Evolutionary conservation across 345 rosid species (phyloP), one percentile per base, ranked within the genome.

Genomic region (Moringa oleifera): DNA sequence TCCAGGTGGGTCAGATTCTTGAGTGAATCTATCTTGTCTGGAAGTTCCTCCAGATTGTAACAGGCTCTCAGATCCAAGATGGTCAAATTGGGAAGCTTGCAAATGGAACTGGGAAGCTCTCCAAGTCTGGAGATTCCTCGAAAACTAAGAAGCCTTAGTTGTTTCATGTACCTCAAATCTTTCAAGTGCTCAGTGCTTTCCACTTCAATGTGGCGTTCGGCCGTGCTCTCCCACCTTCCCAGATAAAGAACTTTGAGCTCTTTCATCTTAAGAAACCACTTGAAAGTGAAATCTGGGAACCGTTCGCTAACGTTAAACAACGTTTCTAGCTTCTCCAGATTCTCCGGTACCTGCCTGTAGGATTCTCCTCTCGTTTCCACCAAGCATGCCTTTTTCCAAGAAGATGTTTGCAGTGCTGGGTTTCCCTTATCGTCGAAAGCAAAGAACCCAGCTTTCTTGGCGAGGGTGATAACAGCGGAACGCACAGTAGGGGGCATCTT

Each of bases 41-140:
- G 88, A 59, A 84, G 83, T 28, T 61, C 28, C 71, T 75, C 81
- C 16, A 87, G 67, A 58, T 73, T 75, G 68, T 77, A 71, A 69
- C 94, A 84, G 20, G 79, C 81, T 24, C 78, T 81, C 7, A 87
- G 84, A 71, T 87, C 84, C 67, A 85, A 77, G 65, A 83, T 67
- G 41, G 57, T 74, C 74, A 85, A 73, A 10, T 58, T 62, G 9
- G 2, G 25, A 3, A 77, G 83, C 63, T 66, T 68, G 25, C 76
- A 59, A 8, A 75, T 28, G 52, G 77, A 66, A 18, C 41, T 22
- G 0, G 75, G 75, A 15, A 83, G 80, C 57, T 55, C 63, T 7
- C 20, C 23, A 45, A 86, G 80, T 53, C 82, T 76, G 24, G 83
- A 81, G 68, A 86, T 71, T 23, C 92, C 89, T 74, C 75, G 89